phyloP scores from a whole-genome alignment of 1,284 basidiomycete genomes.

The Fomitopsis pinicola region DNA sequence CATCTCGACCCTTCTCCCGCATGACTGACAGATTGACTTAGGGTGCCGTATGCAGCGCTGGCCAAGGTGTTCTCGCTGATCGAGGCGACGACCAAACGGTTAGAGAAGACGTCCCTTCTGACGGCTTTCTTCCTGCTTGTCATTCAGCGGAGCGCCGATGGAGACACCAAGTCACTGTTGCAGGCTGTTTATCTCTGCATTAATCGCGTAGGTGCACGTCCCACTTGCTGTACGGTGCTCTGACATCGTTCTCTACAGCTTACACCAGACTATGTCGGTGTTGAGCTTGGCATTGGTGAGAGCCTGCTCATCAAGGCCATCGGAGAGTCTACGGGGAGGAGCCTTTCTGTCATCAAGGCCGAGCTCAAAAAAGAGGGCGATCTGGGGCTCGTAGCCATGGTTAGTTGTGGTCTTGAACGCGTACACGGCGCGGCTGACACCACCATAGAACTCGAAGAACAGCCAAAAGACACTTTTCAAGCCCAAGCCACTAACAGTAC shows the following conservation, averaged over 20 bases:
- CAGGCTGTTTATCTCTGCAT: conserved; percentile 96
- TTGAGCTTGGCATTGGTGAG: conserved; percentile 97
- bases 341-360: conserved; percentile 77
- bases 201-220: conserved; percentile 68
- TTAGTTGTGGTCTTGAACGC: conserved; percentile 25
- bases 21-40: conserved; percentile 28
- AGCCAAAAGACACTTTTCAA: conserved; percentile 96
- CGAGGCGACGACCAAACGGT: conserved; percentile 92
- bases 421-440: not conserved
- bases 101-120: conserved; percentile 89
- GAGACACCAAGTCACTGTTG: conserved; percentile 69
- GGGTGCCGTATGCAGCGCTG: conserved; percentile 92
- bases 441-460: conserved; percentile 79
- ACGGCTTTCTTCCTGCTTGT: conserved; percentile 89
- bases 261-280: conserved; percentile 93
- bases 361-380: conserved; percentile 96
- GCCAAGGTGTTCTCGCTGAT: conserved; percentile 88
- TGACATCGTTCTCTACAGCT: conserved; percentile 45
- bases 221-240: not conserved
- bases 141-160: conserved; percentile 76
- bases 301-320: conserved; percentile 95
- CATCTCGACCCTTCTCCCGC: not conserved
- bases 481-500: conserved; percentile 86
- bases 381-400: conserved; percentile 93
- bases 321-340: conserved; percentile 90